Base-by-base conservation (phyloP, 2,329 filamentous ascomycete species). In the Ascochyta clinopodiicola region DNA sequence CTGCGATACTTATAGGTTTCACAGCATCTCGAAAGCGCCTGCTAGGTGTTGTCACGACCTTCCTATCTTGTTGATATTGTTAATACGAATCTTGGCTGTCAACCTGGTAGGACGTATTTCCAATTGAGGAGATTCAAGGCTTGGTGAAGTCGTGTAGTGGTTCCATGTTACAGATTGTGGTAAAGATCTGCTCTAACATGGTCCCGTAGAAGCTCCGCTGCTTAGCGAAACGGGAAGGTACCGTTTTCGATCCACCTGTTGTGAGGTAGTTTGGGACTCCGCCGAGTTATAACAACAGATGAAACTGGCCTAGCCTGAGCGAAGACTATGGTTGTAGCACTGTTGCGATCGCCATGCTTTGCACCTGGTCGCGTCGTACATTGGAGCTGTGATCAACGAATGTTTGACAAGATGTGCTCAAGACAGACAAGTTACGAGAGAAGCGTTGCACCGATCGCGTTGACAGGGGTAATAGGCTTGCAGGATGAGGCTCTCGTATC, bases 151-250 rank as follows among this genome's bases (percentile, higher is more conserved):
- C 40, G 36, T 27, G 31, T 42, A 17, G 36, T 40, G 10, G n/a
- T 32, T 27, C 6, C 27, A 40, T n/a, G 9, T 46, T 46, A 43
- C 43, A 10, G 7, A 42, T 21, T 44, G 15, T 15, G 25, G 40
- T 15, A n/a, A 51, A 21, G 42, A 52, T 51, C 49, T 12, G 15
- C 48, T 17, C 3, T 19, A n/a, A 8, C n/a, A 34, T 42, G 17
- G 29, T 6, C 13, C 36, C 36, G 35, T 24, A 35, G n/a, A 46
- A 29, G 21, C 22, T 17, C 35, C 42, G 43, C 27, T 40, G 24
- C 49, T 42, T 52, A 42, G 43, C 49, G 15, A 24, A 42, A 46
- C 21, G 21, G 42, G 49, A 46, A 52, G 49, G 35, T 52, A 40
- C 7, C 12, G 40, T 37, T 24, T 9, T 24, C 6, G 19, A 2